Percentiles rank a stretch among this genome's conserved stretches.
Evolutionary conservation across 805 yeast genomes (phyloP).

Genomic region (Saccharomyces paradoxus): DNA sequence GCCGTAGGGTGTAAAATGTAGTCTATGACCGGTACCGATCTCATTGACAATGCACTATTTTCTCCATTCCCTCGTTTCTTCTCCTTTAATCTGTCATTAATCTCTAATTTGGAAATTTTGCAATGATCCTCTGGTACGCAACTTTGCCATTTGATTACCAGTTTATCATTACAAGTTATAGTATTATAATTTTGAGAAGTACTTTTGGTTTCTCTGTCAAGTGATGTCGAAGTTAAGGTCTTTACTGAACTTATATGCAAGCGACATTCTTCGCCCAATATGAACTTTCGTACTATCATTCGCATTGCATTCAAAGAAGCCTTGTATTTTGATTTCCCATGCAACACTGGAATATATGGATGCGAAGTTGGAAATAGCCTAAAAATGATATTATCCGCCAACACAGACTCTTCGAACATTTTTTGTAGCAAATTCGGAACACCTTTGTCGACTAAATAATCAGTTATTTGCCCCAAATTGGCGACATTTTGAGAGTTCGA

Average conservation of each 20-base stretch:
- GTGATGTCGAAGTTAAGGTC: slow-evolving; percentile 13
- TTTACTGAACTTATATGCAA: slow-evolving; percentile 40
- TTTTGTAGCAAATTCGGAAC: slow-evolving; percentile 45
- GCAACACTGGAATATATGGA: slow-evolving; percentile 46
- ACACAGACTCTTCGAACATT: slow-evolving; percentile 36
- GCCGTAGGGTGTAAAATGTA: slow-evolving; percentile 13
- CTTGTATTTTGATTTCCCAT: slow-evolving; percentile 48
- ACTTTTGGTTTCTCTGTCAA: not conserved
- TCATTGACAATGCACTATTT: not conserved
- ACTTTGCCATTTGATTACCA: slow-evolving; percentile 24
- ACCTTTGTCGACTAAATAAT: slow-evolving; percentile 35
- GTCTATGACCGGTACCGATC: slow-evolving; percentile 2
- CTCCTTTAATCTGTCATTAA: not conserved
- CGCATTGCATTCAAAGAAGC: slow-evolving; percentile 52
- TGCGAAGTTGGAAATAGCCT: slow-evolving; percentile 50
- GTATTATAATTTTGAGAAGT: not conserved
- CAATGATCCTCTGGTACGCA: slow-evolving; percentile 11
- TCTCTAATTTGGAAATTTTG: not conserved
- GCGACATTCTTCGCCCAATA: slow-evolving; percentile 44
- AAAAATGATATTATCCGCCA: slow-evolving; percentile 42
- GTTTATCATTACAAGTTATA: slow-evolving; percentile 17
- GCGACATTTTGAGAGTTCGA: slow-evolving; percentile 7
- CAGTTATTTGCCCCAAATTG: slow-evolving; percentile 48
- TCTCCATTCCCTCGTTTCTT: not conserved
- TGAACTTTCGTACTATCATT: slow-evolving; percentile 44